A percentile compares a stretch with the other conserved stretches of the same genome.
These are phyloP conservation scores for Suhomyces sp. DNA, from an alignment of 805 yeast genomes.

Conservation along the genomic window DNA sequence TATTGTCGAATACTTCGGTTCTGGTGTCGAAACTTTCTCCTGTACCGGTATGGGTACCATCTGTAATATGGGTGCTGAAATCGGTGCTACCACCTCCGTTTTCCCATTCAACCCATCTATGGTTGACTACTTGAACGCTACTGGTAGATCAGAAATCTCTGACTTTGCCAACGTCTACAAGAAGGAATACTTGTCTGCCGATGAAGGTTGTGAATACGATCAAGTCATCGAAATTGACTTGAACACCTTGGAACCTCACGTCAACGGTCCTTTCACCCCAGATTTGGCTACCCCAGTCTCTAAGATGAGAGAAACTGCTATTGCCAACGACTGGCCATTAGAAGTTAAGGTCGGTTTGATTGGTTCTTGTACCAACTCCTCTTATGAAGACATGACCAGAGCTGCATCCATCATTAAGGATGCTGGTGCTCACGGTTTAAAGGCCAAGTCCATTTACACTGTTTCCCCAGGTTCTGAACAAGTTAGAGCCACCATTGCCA, in stretches of 20 bases:
- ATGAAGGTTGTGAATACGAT: conserved; percentile 87
- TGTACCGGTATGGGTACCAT: conserved; percentile 99
- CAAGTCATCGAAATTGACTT: conserved; percentile 88
- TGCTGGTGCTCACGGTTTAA: conserved; percentile 82
- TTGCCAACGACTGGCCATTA: conserved; percentile 80
- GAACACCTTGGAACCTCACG: conserved; percentile 85
- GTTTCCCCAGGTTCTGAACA: conserved; percentile 99
- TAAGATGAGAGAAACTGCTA: conserved; percentile 69
- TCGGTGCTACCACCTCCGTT: conserved; percentile 97
- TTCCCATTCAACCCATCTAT: conserved; percentile 90
- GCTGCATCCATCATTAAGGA: conserved; percentile 88
- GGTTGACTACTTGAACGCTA: conserved; percentile 75
- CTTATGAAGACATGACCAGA: conserved; percentile 97
- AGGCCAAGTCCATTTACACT: conserved; percentile 83
- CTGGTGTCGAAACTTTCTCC: conserved; percentile 82
- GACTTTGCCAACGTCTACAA: conserved; percentile 69
- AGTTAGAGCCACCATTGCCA: conserved; percentile 92
- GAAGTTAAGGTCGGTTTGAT: conserved; percentile 89
- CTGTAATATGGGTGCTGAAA: conserved; percentile 99
- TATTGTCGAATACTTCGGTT: conserved; percentile 96
- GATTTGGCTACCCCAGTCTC: conserved; percentile 94
- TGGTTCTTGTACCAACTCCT: conserved; percentile 98
- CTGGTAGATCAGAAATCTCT: conserved; percentile 81
- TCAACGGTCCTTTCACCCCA: conserved; percentile 98
- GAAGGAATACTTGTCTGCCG: conserved; percentile 70